Evolutionary conservation across 2,329 filamentous ascomycete species (phyloP), one percentile per base, ranked within the genome.

Genomic region (Diplocarpon rosae): DNA sequence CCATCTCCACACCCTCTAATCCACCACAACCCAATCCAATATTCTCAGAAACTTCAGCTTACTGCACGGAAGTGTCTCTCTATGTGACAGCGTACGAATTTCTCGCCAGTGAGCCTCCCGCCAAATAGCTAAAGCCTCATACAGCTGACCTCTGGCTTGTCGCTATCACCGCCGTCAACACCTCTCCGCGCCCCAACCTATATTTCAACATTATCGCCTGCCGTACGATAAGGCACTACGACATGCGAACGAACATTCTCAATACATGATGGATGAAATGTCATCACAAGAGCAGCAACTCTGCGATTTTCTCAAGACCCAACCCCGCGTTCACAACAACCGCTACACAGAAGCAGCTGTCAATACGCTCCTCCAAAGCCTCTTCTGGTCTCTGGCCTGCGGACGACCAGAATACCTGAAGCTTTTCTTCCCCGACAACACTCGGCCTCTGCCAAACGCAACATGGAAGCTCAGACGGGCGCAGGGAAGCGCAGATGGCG

Each of bases 401-500:
- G 79, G 85, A 51, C 79, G 79, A 49, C 69, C 76, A 46, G 80
- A 89, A 51, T 81, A 89, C 58, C 71, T 96, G 60, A 71, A 72
- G 39, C 73, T 87, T 14, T 76, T 98, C 57, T 98, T 98, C 59
- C 88, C 88, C 1, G 70, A 82, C 33, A 86, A 87, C 11, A 73
- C 72, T 12, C 48, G 53, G 33, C 76, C 82, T 8, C 67, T 71
- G 24, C 65, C 69, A n/a, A 68, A 67, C 37, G 71, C 71, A 32
- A 67, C 69, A 36, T 83, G 89, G 74, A 92, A 84, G 64, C 70
- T 98, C 32, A 77, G 83, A 49, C 80, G 86, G 56, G 89, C 89
- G 13, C 93, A 98, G 62, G 90, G 89, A 14, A 86, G 86, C n/a
- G 73, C 87, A 46, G 88, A 95, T 59, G 90, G 92, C 10, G 87